Evolutionary conservation across 2,329 filamentous ascomycete species (phyloP).

Genomic region (Cordyceps tenuipes): DNA sequence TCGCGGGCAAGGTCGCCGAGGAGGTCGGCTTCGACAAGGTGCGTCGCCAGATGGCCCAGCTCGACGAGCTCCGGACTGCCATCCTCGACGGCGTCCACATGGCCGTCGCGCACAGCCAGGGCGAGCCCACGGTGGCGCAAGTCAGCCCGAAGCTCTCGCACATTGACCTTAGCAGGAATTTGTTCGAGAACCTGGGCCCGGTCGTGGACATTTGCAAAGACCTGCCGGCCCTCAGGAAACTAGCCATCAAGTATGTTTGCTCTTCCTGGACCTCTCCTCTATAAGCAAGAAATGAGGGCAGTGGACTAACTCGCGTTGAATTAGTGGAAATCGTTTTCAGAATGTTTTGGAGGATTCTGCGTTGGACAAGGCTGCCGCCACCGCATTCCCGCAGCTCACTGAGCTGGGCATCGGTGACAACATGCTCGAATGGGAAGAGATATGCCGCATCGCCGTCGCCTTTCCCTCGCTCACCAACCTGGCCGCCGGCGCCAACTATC

Average conservation of each 20-base stretch:
- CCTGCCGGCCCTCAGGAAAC: constrained; percentile 53
- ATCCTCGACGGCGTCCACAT: constrained; percentile 73
- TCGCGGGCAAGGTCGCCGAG: constrained; percentile 77
- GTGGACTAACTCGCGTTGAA: constrained; percentile 13
- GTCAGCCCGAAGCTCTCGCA: constrained; percentile 63
- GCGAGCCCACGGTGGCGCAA: constrained; percentile 33
- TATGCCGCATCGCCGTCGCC: constrained; percentile 42
- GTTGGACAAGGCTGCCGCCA: constrained; percentile 24
- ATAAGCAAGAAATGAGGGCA: too few relatives aligned
- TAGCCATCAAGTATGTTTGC: constrained; percentile 68
- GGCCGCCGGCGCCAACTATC: constrained; percentile 48
- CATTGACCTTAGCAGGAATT: constrained; percentile 76
- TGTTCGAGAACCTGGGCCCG: constrained; percentile 60
- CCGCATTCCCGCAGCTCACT: constrained; percentile 41
- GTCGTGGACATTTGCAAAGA: constrained; percentile 64
- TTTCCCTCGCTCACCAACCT: constrained; percentile 47
- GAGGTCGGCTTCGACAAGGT: constrained; percentile 96
- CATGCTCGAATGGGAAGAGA: constrained; percentile 56
- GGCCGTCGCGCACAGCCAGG: constrained; percentile 25
- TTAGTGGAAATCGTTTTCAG: constrained; percentile 66
- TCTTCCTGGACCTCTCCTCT: not conserved
- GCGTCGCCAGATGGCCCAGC: constrained; percentile 64
- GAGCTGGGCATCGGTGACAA: constrained; percentile 61
- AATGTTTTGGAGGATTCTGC: constrained; percentile 29
- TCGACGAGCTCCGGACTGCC: constrained; percentile 71